Conservation (phyloP, 2,329 filamentous ascomycete genomes). For the Aspergillus ustus region DNA sequence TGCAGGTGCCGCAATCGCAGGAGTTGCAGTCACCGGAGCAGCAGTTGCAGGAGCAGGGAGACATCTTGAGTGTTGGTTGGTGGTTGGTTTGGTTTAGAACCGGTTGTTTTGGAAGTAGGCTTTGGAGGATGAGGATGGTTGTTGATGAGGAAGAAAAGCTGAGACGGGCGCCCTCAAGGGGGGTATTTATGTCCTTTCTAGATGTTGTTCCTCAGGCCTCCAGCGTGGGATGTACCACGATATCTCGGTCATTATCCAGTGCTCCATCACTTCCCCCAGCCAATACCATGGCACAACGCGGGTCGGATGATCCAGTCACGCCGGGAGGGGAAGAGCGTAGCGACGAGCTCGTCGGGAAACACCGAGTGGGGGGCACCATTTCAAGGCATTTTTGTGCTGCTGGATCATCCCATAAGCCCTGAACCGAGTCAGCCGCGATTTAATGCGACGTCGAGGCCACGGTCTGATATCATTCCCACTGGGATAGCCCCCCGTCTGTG, state of each 20-base stretch:
- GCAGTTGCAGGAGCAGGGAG: constrained; percentile 22
- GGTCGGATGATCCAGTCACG: constrained; percentile 1
- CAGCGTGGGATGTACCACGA: constrained; percentile 9
- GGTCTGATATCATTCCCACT: constrained; percentile 1
- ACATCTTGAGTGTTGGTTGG: constrained; percentile 16
- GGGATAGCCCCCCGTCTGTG: constrained; percentile 1
- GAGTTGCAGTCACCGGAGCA: constrained; percentile 19
- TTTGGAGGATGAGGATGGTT: background rate
- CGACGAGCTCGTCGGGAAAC: background rate
- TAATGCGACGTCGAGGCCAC: background rate
- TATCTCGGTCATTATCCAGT: background rate
- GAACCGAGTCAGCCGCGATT: constrained; percentile 14
- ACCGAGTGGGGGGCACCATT: background rate
- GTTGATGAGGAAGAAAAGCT: constrained; percentile 1
- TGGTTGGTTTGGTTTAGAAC: constrained; percentile 3
- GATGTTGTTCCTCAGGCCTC: constrained; percentile 11
- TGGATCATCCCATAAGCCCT: background rate
- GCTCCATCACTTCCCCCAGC: background rate
- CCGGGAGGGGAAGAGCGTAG: background rate
- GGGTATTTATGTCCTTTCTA: constrained; percentile 9
- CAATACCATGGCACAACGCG: background rate
- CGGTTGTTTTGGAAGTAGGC: background rate
- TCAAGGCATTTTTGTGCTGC: background rate
- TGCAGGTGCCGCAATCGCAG: constrained; percentile 18
- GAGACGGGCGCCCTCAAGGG: background rate